Conservation (phyloP, 139 green algal genomes). For the Chlorella sp. region DNA sequence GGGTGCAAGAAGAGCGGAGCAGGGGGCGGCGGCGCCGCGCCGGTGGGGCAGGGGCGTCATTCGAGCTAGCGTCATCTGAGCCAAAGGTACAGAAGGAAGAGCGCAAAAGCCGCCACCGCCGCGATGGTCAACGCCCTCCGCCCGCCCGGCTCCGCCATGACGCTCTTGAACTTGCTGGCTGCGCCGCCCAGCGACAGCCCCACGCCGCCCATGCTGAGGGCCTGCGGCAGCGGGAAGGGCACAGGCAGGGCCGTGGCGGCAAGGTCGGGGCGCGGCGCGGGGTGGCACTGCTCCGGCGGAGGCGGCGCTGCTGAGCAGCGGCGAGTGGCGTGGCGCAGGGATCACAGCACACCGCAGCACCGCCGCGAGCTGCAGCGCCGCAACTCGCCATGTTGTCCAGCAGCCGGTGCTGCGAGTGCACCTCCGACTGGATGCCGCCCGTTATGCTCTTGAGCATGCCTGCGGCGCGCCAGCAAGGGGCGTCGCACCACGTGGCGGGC, state of each 20-base stretch:
- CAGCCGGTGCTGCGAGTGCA: constrained; percentile 59
- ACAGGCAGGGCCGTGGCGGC: background rate
- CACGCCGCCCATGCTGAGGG: constrained; percentile 48
- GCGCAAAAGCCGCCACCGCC: constrained; percentile 16
- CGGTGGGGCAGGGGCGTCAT: background rate
- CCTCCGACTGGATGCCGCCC: constrained; percentile 62
- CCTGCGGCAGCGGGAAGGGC: constrained; percentile 25
- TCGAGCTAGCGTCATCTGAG: background rate
- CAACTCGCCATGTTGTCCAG: constrained; percentile 70
- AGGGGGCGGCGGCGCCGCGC: too few relatives aligned
- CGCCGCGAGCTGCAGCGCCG: background rate
- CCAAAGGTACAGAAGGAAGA: constrained; percentile 64
- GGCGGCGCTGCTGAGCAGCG: background rate
- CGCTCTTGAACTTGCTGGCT: constrained; percentile 63
- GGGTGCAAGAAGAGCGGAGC: too few relatives aligned
- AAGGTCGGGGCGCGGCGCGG: background rate
- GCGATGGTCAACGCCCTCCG: constrained; percentile 47
- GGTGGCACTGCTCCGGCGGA: background rate
- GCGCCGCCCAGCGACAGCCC: constrained; percentile 50
- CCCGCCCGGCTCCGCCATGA: constrained; percentile 56
- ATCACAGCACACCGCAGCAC: background rate
- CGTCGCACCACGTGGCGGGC: background rate
- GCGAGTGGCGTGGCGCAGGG: background rate
- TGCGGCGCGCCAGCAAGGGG: background rate
- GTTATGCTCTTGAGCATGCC: constrained; percentile 52